These are phyloP conservation scores for Pterocarpus macrocarpus DNA, from an alignment of 306 rosid genomes.

Conservation along the genomic window DNA sequence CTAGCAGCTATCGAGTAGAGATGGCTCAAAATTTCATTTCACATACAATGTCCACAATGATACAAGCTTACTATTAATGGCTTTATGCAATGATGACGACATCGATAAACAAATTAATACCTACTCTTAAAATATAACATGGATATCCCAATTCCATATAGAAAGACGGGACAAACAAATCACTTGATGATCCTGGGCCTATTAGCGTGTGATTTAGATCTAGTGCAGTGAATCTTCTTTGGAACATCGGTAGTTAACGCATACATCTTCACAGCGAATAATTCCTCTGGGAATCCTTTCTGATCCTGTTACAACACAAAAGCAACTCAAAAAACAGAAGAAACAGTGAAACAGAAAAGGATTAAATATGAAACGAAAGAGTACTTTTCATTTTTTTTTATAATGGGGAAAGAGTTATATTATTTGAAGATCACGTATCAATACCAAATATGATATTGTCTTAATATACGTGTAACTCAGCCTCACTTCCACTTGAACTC, in stretches of 20 bases:
- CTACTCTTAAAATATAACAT: conserved; percentile 19
- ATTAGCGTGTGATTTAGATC: conserved; percentile 68
- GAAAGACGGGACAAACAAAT: conserved; percentile 28
- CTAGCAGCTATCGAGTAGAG: not conserved
- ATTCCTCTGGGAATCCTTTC: conserved; percentile 75
- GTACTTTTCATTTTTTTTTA: too few species aligned
- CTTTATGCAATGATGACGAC: not conserved
- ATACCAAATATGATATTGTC: too few species aligned
- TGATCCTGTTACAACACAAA: conserved; percentile 73
- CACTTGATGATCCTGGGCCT: conserved; percentile 82
- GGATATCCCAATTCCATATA: conserved; percentile 5
- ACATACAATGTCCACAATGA: not conserved
- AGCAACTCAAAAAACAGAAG: not conserved
- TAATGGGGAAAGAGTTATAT: too few species aligned
- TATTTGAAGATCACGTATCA: too few species aligned
- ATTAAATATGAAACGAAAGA: not conserved
- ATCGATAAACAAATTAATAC: not conserved
- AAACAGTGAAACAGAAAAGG: not conserved
- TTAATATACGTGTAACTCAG: too few species aligned
- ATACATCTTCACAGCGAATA: conserved; percentile 93
- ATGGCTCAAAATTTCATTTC: not conserved
- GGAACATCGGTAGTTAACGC: conserved; percentile 78
- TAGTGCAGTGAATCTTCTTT: conserved; percentile 63
- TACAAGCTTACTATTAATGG: not conserved
- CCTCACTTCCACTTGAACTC: too few species aligned